phyloP scores from a whole-genome alignment of 352 stramenopile species.

The Pythium phragmiticola region DNA sequence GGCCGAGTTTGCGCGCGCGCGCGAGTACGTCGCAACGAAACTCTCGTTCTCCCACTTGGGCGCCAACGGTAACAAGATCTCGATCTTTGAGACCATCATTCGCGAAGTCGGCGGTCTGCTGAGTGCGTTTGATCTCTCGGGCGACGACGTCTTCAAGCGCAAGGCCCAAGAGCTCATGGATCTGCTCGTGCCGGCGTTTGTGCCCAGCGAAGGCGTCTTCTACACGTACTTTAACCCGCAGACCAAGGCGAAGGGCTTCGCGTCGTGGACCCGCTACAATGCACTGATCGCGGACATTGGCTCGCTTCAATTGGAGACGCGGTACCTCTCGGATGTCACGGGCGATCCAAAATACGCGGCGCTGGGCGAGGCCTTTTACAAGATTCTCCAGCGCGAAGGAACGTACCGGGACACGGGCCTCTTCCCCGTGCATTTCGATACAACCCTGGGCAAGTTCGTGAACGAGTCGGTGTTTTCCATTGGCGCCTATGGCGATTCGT shows the following conservation, averaged over 20 bases:
- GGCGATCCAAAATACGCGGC: constrained; percentile 69
- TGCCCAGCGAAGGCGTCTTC: constrained; percentile 89
- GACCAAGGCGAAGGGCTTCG: constrained; percentile 42
- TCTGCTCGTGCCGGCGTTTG: constrained; percentile 88
- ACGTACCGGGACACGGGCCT: constrained; percentile 81
- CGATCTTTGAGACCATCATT: constrained; percentile 99
- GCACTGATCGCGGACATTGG: constrained; percentile 80
- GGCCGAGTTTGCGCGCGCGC: constrained; percentile 90
- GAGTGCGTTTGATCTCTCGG: constrained; percentile 92
- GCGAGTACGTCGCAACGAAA: constrained; percentile 81
- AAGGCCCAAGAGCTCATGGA: constrained; percentile 93
- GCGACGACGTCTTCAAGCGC: constrained; percentile 86
- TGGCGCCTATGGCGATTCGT: constrained; percentile 94
- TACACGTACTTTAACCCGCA: constrained; percentile 89
- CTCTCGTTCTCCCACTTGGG: constrained; percentile 84
- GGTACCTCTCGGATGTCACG: constrained; percentile 80
- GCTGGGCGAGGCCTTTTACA: constrained; percentile 78
- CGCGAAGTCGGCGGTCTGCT: constrained; percentile 96
- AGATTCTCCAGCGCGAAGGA: constrained; percentile 65
- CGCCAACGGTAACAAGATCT: constrained; percentile 65
- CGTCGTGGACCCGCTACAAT: constrained; percentile 33
- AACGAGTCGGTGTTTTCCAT: constrained; percentile 76
- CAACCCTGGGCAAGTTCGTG: constrained; percentile 33
- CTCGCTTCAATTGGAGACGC: constrained; percentile 82
- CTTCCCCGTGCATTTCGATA: constrained; percentile 85